phyloP scores from a whole-genome alignment of 1,284 basidiomycete genomes.

The Cutaneotrichosporon cutaneum region DNA sequence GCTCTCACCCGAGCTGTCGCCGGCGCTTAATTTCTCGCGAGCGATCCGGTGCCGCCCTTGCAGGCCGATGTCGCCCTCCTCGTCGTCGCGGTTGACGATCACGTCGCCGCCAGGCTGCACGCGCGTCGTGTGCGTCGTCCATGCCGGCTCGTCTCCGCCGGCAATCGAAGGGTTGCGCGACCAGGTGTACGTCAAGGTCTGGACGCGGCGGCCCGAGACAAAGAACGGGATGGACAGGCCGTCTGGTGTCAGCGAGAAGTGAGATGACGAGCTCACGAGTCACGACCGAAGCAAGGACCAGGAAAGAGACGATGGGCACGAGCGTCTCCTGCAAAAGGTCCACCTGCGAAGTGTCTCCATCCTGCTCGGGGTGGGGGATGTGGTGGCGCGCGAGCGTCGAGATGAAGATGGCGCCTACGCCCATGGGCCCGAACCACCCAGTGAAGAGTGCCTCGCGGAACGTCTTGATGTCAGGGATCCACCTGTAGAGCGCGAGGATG shows the following conservation, averaged over 20 bases:
- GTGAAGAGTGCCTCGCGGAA: conserved; percentile 74
- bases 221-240: conserved; percentile 91
- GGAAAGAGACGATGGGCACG: conserved; percentile 85
- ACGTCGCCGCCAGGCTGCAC: conserved; percentile 67
- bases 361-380: conserved; percentile 60
- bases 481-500: conserved; percentile 76
- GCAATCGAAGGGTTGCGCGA: conserved; percentile 64
- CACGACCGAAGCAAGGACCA: conserved; percentile 82
- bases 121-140: conserved; percentile 73
- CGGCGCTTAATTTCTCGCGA: conserved; percentile 21
- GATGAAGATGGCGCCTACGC: conserved; percentile 85
- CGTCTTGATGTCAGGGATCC: conserved; percentile 91
- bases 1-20: conserved; percentile 24
- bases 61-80: conserved; percentile 44
- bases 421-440: conserved; percentile 88
- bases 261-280: conserved; percentile 53
- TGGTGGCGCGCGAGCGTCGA: conserved; percentile 75
- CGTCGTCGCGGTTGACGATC: conserved; percentile 73
- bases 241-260: conserved; percentile 60
- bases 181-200: conserved; percentile 84
- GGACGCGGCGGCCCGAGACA: conserved; percentile 82
- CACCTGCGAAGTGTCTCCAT: conserved; percentile 59
- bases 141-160: conserved; percentile 59
- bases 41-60: conserved; percentile 9
- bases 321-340: conserved; percentile 70